phyloP scores from a whole-genome alignment of 768 basidiomycete species.

The Neoboletus brunneissimus region DNA sequence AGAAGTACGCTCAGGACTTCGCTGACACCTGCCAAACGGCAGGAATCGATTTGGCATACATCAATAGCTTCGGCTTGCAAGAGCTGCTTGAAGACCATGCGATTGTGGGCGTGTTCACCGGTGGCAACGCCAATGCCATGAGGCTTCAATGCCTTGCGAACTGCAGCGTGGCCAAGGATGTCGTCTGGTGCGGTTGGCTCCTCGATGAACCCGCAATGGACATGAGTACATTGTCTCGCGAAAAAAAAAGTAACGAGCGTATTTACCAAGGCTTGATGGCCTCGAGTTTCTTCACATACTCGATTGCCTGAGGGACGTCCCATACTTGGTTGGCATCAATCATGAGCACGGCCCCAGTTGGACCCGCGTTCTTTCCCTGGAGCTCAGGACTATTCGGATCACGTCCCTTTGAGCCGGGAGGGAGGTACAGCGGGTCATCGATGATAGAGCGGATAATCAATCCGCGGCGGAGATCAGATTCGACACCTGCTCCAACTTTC shows the following conservation, averaged over 20 bases:
- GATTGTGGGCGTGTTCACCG: conserved; percentile 95
- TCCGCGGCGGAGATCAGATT: conserved; percentile 83
- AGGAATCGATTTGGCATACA: conserved; percentile 93
- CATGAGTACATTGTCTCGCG: neutral
- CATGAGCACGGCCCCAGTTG: conserved; percentile 93
- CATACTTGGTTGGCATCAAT: conserved; percentile 97
- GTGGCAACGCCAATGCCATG: conserved; percentile 92
- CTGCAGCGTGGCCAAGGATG: conserved; percentile 82
- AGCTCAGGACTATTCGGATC: conserved; percentile 63
- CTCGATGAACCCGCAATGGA: conserved; percentile 78
- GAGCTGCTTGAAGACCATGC: conserved; percentile 96
- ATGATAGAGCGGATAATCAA: conserved; percentile 91
- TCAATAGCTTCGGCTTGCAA: conserved; percentile 92
- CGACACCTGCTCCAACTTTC: conserved; percentile 88
- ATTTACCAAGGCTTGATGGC: conserved; percentile 83
- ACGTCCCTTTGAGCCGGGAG: conserved; percentile 51
- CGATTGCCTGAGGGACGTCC: conserved; percentile 91
- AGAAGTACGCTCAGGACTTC: conserved; percentile 91
- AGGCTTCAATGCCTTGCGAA: conserved; percentile 79
- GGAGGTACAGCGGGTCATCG: conserved; percentile 85
- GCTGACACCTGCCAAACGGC: conserved; percentile 89
- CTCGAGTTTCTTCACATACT: conserved; percentile 79
- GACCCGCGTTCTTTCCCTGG: conserved; percentile 89
- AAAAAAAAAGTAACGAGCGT: neutral
- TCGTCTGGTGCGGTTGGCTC: conserved; percentile 97